Percentiles rank a stretch among this genome's conserved stretches.
Conservation (phyloP, 768 basidiomycete genomes). For the Gautieria morchelliformis region DNA sequence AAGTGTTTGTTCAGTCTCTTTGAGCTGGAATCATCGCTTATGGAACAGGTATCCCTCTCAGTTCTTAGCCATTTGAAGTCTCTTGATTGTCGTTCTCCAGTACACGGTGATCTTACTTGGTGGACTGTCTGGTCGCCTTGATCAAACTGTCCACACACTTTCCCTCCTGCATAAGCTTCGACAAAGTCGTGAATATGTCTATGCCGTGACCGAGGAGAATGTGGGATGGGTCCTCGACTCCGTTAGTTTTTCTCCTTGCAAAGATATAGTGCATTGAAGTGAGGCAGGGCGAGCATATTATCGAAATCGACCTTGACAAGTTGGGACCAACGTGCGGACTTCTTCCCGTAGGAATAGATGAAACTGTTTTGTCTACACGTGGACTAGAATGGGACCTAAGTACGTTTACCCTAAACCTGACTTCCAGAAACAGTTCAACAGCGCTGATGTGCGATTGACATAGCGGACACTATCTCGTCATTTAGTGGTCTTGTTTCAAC, state of each 20-base stretch:
- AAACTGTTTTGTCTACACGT: slow-evolving; percentile 65
- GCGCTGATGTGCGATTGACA: too few relatives aligned
- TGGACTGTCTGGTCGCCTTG: slow-evolving; percentile 82
- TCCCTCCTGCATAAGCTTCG: slow-evolving; percentile 78
- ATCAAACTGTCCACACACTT: slow-evolving; percentile 89
- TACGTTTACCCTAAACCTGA: too few relatives aligned
- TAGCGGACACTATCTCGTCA: slow-evolving; percentile 58
- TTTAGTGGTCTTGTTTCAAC: slow-evolving; percentile 86
- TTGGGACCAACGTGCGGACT: slow-evolving; percentile 89
- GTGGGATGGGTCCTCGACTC: slow-evolving; percentile 81
- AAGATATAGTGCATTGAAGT: not conserved
- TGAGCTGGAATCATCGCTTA: slow-evolving; percentile 41
- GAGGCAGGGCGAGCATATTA: slow-evolving; percentile 72
- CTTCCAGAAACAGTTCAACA: too few relatives aligned
- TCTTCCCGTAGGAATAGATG: slow-evolving; percentile 81
- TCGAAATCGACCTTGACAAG: slow-evolving; percentile 60
- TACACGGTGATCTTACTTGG: slow-evolving; percentile 75
- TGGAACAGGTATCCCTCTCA: slow-evolving; percentile 23
- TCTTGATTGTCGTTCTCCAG: slow-evolving; percentile 21
- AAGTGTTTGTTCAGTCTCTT: slow-evolving; percentile 70
- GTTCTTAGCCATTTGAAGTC: not conserved
- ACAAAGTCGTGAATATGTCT: slow-evolving; percentile 45
- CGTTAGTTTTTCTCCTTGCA: slow-evolving; percentile 32
- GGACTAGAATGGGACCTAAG: slow-evolving; percentile 76
- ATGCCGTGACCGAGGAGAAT: slow-evolving; percentile 82